Evolutionary conservation across 345 rosid species (phyloP).

Genomic region (Gossypium australe): DNA sequence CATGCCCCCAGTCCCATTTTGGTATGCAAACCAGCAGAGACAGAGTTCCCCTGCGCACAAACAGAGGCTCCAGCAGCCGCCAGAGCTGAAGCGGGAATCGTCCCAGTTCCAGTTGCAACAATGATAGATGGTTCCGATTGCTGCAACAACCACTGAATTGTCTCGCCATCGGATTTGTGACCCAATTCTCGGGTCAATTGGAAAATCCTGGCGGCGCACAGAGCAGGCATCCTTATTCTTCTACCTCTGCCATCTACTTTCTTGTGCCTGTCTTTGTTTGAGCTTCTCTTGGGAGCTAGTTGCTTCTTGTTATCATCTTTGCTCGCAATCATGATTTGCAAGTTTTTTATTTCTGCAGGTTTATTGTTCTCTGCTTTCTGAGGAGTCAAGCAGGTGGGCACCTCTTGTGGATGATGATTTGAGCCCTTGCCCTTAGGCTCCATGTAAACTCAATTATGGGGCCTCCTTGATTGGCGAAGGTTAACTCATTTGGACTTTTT

Average conservation of each 20-base stretch:
- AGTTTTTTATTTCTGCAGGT: slow-evolving; percentile 41
- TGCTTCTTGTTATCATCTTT: slow-evolving; percentile 41
- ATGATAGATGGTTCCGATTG: slow-evolving; percentile 64
- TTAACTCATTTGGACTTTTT: slow-evolving; percentile 23
- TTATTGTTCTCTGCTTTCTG: slow-evolving; percentile 28
- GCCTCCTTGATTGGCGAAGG: slow-evolving; percentile 29
- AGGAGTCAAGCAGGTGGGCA: slow-evolving; percentile 23
- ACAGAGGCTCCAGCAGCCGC: slow-evolving; percentile 42
- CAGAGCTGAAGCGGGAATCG: slow-evolving; percentile 56
- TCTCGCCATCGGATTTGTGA: slow-evolving; percentile 71
- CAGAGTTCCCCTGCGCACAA: slow-evolving; percentile 41
- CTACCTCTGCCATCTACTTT: slow-evolving; percentile 73
- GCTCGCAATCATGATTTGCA: slow-evolving; percentile 37
- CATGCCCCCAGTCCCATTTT: slow-evolving; percentile 27
- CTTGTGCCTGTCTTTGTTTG: slow-evolving; percentile 70
- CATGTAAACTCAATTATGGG: slow-evolving; percentile 30
- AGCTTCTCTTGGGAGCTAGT: slow-evolving; percentile 51
- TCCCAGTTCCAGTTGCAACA: slow-evolving; percentile 71
- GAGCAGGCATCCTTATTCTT: slow-evolving; percentile 74
- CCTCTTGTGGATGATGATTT: slow-evolving; percentile 24
- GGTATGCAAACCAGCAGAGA: slow-evolving; percentile 39
- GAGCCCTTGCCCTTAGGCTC: slow-evolving; percentile 38
- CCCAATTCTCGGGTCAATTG: slow-evolving; percentile 73
- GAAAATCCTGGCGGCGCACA: slow-evolving; percentile 70
- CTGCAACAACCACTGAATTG: slow-evolving; percentile 64